phyloP scores from a whole-genome alignment of 129 eudicot species.

The Deinandra increscens region DNA sequence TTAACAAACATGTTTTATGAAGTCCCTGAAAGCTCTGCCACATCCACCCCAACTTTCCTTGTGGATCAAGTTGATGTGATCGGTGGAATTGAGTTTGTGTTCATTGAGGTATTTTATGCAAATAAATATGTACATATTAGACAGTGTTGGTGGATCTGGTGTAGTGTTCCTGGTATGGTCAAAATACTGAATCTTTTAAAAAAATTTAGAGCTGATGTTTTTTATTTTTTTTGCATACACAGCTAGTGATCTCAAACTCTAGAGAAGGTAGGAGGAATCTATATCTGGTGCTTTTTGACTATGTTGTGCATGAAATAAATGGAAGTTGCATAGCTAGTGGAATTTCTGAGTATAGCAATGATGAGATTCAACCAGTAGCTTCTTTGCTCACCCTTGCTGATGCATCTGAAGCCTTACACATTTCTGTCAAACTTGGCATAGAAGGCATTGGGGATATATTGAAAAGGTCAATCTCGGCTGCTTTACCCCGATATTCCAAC shows the following conservation, averaged over 20 bases:
- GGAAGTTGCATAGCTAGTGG: slow-evolving; percentile 64
- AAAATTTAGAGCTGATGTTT: slow-evolving; percentile 3
- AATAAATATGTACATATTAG: neutral
- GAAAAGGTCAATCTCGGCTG: slow-evolving; percentile 70
- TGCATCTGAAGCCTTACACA: slow-evolving; percentile 96
- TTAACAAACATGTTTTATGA: slow-evolving; percentile 89
- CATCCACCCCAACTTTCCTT: slow-evolving; percentile 57
- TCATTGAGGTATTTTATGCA: slow-evolving; percentile 62
- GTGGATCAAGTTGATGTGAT: slow-evolving; percentile 79
- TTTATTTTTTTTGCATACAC: slow-evolving; percentile 32
- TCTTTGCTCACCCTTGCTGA: slow-evolving; percentile 81
- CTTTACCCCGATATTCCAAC: slow-evolving; percentile 80
- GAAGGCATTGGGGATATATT: slow-evolving; percentile 87
- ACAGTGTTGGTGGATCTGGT: slow-evolving; percentile 6
- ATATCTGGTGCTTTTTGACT: slow-evolving; percentile 85
- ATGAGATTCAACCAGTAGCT: slow-evolving; percentile 79
- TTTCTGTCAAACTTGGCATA: slow-evolving; percentile 85
- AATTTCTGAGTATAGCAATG: slow-evolving; percentile 70
- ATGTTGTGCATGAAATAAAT: slow-evolving; percentile 81
- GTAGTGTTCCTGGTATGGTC: neutral
- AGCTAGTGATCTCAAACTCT: slow-evolving; percentile 77
- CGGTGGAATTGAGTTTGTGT: slow-evolving; percentile 92
- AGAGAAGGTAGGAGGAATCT: slow-evolving; percentile 94
- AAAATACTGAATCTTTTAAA: neutral
- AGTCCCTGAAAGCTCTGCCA: slow-evolving; percentile 50